These are phyloP conservation scores for Ophiosphaerella korrae DNA, from an alignment of 2,329 filamentous ascomycete species.

Conservation along the genomic window DNA sequence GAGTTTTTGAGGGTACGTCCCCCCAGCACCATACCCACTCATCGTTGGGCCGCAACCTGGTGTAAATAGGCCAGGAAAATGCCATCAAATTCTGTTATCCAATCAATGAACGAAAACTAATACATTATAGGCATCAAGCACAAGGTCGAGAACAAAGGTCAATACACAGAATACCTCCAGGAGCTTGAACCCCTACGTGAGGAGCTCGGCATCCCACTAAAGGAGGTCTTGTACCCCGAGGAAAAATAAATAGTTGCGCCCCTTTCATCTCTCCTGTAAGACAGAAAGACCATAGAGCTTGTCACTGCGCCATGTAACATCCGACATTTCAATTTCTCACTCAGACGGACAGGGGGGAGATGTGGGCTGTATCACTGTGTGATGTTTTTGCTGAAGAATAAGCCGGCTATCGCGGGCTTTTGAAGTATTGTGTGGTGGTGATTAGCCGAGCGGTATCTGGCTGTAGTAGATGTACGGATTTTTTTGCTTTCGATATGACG, in stretches of 20 bases:
- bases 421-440: slow-evolving; percentile 9
- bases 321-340: slow-evolving; percentile 26
- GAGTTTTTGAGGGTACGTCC: slow-evolving; percentile 91
- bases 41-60: not conserved
- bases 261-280: slow-evolving; percentile 15
- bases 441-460: slow-evolving; percentile 29
- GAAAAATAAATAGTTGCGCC: slow-evolving; percentile 33
- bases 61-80: not conserved
- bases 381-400: slow-evolving; percentile 24
- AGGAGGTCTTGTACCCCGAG: slow-evolving; percentile 88
- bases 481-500: slow-evolving; percentile 6
- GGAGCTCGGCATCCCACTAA: slow-evolving; percentile 88
- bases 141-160: slow-evolving; percentile 97
- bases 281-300: slow-evolving; percentile 19
- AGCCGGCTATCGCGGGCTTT: slow-evolving; percentile 13
- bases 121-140: slow-evolving; percentile 81
- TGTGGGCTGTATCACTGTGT: slow-evolving; percentile 34
- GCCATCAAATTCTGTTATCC: not conserved
- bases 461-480: slow-evolving; percentile 39
- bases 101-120: slow-evolving; percentile 18
- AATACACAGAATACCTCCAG: slow-evolving; percentile 95
- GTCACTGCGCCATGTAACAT: slow-evolving; percentile 24
- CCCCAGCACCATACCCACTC: not conserved
- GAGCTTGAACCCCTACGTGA: slow-evolving; percentile 91
- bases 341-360: slow-evolving; percentile 26